Conservation (phyloP, 371 early-diverging fungal genomes). For the Coemansia sp. region DNA sequence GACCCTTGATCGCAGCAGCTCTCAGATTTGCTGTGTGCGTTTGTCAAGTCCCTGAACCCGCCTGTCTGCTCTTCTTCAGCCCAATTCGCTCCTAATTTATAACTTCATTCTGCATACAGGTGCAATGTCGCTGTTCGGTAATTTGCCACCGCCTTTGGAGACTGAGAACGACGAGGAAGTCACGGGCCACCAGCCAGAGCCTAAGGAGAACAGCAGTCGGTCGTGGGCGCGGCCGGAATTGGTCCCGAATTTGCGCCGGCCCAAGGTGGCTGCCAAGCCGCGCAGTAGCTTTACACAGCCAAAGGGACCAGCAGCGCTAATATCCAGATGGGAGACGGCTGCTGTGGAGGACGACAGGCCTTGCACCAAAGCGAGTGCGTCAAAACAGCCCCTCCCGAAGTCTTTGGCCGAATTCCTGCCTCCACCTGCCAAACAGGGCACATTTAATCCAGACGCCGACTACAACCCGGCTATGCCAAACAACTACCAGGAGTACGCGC, state of each 20-base stretch:
- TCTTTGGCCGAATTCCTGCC: constrained; percentile 39
- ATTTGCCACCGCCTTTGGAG: constrained; percentile 33
- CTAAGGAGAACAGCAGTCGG: not conserved
- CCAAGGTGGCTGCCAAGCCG: constrained; percentile 13
- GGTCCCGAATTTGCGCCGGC: constrained; percentile 35
- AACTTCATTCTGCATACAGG: too few species aligned
- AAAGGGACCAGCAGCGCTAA: constrained; percentile 26
- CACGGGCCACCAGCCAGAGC: not conserved
- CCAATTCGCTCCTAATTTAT: too few species aligned
- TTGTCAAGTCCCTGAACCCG: too few species aligned
- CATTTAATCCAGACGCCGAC: constrained; percentile 32
- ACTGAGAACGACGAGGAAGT: not conserved
- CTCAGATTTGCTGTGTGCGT: too few species aligned
- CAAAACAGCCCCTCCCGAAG: not conserved
- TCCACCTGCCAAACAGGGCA: not conserved
- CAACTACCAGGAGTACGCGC: constrained; percentile 30
- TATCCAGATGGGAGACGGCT: constrained; percentile 28
- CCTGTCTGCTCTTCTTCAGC: too few species aligned
- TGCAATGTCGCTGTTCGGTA: constrained; percentile 36
- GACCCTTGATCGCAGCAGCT: too few species aligned
- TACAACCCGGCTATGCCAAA: constrained; percentile 37
- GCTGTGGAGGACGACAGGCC: constrained; percentile 5
- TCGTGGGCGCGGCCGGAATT: constrained; percentile 30
- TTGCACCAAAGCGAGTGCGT: not conserved
- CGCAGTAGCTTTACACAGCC: not conserved